Base-by-base conservation (phyloP, 2,329 filamentous ascomycete genomes). In the Pseudogymnoascus sp. region DNA sequence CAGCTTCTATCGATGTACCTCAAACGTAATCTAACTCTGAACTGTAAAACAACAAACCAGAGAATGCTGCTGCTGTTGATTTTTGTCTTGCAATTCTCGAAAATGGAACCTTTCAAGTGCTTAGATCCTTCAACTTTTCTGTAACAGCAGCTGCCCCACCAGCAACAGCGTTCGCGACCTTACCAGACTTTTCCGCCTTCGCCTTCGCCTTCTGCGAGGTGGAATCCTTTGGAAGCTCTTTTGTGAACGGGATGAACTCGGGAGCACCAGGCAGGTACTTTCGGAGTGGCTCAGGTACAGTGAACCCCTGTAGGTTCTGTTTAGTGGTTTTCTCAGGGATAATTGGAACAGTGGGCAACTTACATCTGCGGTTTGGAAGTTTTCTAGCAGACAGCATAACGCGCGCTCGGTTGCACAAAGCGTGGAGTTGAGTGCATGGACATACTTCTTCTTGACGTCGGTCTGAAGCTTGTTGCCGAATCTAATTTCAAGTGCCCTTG, bases 351-450 rank as follows among this genome's bases (percentile, higher is more conserved):
- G 15, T 64, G 60, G 28, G 15, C 14, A 53, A 74, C 82, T 75
- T 75, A 87, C 87, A 67, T 93, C 89, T 70, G 91, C 86, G 0
- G 87, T 94, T 79, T 99, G 94, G 76, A 93, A 97, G 77, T 97
- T 99, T 77, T 99, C 94, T 38, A 99, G 82, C 43, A 99, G 81
- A 73, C 93, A 97, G 81, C 94, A 97, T 58, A 97, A 81, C 0
- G 93, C 91, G 72, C 93, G 84, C 72, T 96, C 92, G 1, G 93
- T 97, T 15, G 93, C 93, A 74, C 89, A 93, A 38, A 97, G 80
- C 18, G 89, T 96, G 64, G 89, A 89, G 77, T 97, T 97, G 64
- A 97, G 80, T 39, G 89, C 90, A 76, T 99, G 94, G 37, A 96
- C 92, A 72, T 97, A 99, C 67, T 91, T 88, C 83, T 97, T 99